A percentile compares a stretch with the other conserved stretches of the same genome.
Evolutionary conservation across 2,329 filamentous ascomycete species (phyloP).

Genomic region (Alternaria incomplexa): DNA sequence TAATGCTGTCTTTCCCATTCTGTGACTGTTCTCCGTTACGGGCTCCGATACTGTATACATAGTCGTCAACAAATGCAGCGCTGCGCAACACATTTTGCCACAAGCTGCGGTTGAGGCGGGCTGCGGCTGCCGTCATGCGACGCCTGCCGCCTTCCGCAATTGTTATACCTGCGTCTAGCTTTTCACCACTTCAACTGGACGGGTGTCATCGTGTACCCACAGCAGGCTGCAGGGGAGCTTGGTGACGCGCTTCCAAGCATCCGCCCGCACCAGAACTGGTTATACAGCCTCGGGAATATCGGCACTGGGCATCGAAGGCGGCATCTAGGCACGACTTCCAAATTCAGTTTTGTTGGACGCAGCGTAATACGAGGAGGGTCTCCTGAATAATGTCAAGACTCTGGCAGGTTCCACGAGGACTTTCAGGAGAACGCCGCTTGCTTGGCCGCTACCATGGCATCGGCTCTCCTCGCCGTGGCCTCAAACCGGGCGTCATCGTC

Average conservation of each 20-base stretch:
- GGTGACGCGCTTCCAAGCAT: background rate
- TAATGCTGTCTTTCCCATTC: background rate
- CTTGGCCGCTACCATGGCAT: constrained; percentile 7
- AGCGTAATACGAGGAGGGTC: constrained; percentile 2
- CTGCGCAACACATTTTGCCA: background rate
- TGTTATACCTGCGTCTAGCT: constrained; percentile 1
- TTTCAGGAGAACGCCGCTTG: constrained; percentile 5
- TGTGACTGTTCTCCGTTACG: background rate
- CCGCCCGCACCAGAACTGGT: constrained; percentile 3
- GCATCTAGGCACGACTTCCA: constrained; percentile 10
- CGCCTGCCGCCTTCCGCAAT: constrained; percentile 7
- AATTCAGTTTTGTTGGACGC: background rate
- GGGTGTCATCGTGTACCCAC: background rate
- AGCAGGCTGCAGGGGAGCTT: constrained; percentile 3
- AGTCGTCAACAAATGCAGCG: background rate
- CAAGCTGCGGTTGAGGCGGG: background rate
- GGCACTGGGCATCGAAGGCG: constrained; percentile 6
- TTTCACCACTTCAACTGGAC: background rate
- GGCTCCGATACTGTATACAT: background rate
- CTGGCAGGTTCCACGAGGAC: background rate
- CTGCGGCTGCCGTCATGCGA: background rate
- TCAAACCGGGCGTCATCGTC: background rate
- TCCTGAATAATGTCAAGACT: background rate
- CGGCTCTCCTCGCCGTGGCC: constrained; percentile 6
- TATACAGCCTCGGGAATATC: constrained; percentile 2